Evolutionary conservation across 345 rosid genomes (phyloP).

Genomic region (Trapa incisa): DNA sequence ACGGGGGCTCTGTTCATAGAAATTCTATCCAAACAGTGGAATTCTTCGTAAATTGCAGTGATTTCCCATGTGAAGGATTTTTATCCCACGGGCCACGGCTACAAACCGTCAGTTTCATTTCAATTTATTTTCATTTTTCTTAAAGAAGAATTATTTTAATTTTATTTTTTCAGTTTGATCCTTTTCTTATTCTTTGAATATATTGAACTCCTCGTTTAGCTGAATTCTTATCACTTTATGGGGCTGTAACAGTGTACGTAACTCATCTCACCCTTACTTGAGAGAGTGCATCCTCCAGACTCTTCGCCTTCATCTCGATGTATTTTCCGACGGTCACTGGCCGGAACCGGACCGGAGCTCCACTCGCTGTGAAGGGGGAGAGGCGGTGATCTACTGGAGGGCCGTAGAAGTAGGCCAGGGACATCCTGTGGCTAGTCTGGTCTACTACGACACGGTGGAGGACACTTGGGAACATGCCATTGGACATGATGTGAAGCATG

Average conservation of each 20-base stretch:
- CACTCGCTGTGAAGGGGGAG: conserved; percentile 24
- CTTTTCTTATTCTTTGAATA: too few species aligned
- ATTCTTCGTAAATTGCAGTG: too few species aligned
- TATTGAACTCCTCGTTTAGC: too few species aligned
- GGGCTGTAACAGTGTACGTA: neutral
- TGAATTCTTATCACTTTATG: too few species aligned
- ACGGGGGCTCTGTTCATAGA: too few species aligned
- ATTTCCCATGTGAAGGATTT: too few species aligned
- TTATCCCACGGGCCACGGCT: too few species aligned
- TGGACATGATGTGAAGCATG: conserved; percentile 58
- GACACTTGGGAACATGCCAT: conserved; percentile 39
- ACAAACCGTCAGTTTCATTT: too few species aligned
- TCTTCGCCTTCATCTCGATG: conserved; percentile 37
- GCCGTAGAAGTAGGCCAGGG: conserved; percentile 49
- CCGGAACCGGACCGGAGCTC: conserved; percentile 25
- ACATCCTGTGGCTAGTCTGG: conserved; percentile 39
- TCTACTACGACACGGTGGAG: conserved; percentile 60
- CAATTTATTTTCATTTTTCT: too few species aligned
- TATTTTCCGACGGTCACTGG: conserved; percentile 44
- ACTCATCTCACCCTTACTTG: conserved; percentile 19
- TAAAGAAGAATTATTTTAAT: too few species aligned
- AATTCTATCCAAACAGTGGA: too few species aligned
- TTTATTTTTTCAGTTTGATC: too few species aligned
- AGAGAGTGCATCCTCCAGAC: conserved; percentile 47
- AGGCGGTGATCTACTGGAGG: conserved; percentile 33